Base-by-base conservation (phyloP, 306 rosid genomes). In the Parietaria judaica region DNA sequence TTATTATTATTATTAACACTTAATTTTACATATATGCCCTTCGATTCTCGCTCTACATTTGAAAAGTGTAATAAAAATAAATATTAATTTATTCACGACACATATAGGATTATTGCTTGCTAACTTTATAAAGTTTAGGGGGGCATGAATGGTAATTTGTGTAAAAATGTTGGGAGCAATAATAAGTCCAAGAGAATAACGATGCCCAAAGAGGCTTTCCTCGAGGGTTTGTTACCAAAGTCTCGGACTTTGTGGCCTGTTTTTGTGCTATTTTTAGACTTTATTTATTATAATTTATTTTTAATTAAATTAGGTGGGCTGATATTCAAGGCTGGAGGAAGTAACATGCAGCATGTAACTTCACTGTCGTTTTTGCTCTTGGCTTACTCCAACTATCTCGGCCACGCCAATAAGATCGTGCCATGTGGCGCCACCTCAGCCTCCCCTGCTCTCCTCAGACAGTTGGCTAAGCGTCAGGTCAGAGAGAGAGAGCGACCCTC, bases 331-430 rank as follows among this genome's bases (percentile, higher is more conserved):
- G 86, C 95, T 35, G 97, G 97, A 72, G 95, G 95, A 11, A 86
- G 95, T 64, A 94, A 94, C 95, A 88, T 94, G 99, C 99, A 94
- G 76, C 96, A 92, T 74, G 99, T 92, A 54, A 92, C 99, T 38
- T 88, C 96, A 10, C 69, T 92, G 36, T 88, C 99, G 36, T 92
- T 92, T 84, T 78, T 92, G 11, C 80, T 92, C 3, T 68, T 88
- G 48, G 77, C 90, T 36, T 92, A 88, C 75, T 88, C 95, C 48
- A 92, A 88, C 63, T 92, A 92, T 77, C 88, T 88, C 36, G 86
- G 99, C 77, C 97, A 94, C 45, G 84, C 99, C 83, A 82, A 86
- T 66, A 84, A 69, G 73, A 72, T 47, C 6, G 97, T 94, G 79
- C 90, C 94, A 71, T 94, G 97, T 79, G 97, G 97, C 50, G 63